A percentile compares a stretch with the other conserved stretches of the same genome.
phyloP scores from a whole-genome alignment of 495 filamentous ascomycete genomes.

The Penicillium odoratum region DNA sequence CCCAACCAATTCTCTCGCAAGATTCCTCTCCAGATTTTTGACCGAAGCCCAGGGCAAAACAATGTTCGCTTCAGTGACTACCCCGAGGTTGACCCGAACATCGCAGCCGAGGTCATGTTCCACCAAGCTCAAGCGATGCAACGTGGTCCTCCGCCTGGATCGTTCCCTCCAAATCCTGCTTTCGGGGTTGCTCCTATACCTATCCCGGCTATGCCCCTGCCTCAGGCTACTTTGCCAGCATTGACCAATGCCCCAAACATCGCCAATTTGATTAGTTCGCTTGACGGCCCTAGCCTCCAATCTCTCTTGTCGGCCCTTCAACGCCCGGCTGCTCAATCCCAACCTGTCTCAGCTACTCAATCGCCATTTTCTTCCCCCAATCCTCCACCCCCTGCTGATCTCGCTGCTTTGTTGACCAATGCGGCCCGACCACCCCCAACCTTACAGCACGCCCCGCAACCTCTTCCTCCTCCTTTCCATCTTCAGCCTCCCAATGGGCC shows the following conservation, averaged over 20 bases:
- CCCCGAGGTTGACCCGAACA: conserved; percentile 69
- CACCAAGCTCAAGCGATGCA: conserved; percentile 66
- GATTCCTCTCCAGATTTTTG: conserved; percentile 81
- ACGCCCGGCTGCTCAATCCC: conserved; percentile 42
- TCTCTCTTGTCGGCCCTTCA: conserved; percentile 64
- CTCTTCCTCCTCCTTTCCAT: conserved; percentile 36
- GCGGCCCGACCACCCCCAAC: conserved; percentile 44
- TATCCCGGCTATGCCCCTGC: conserved; percentile 36
- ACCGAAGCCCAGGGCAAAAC: conserved; percentile 66
- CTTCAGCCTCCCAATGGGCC: conserved; percentile 34
- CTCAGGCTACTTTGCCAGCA: conserved; percentile 32
- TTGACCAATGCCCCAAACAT: conserved; percentile 43
- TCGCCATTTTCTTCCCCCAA: conserved; percentile 37
- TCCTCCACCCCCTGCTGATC: conserved; percentile 48
- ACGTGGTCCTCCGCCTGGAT: conserved; percentile 41
- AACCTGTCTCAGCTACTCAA: conserved; percentile 42
- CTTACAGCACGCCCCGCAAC: conserved; percentile 35
- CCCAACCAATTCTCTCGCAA: conserved; percentile 65
- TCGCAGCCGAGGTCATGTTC: conserved; percentile 77
- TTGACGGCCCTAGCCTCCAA: conserved; percentile 73
- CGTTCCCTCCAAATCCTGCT: conserved; percentile 43
- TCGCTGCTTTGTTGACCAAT: conserved; percentile 58
- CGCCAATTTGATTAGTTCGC: conserved; percentile 51
- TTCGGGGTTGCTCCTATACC: conserved; percentile 44
- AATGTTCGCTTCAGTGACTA: conserved; percentile 85